Conservation (phyloP, 1,139 yeast species). For the Hanseniaspora sp. region DNA sequence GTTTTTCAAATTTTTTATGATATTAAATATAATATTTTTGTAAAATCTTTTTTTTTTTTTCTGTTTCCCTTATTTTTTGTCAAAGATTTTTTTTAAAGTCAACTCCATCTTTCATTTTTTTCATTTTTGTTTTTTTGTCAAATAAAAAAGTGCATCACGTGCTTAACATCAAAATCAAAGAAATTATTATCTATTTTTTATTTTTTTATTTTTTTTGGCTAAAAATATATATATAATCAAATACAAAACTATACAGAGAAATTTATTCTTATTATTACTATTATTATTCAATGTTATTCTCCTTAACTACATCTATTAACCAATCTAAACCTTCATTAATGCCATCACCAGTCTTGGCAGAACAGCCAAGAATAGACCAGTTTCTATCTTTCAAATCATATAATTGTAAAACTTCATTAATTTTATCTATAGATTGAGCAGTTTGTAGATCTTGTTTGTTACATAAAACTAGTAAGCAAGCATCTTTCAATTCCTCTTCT, state of each 20-base stretch:
- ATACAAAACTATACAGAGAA: too few relatives aligned
- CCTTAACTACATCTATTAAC: conserved; percentile 92
- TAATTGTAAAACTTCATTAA: conserved; percentile 71
- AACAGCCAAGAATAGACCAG: conserved; percentile 95
- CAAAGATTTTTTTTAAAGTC: too few relatives aligned
- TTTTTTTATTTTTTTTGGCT: too few relatives aligned
- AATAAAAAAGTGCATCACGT: too few relatives aligned
- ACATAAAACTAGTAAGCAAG: conserved; percentile 88
- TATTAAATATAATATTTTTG: too few relatives aligned
- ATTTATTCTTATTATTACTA: not conserved
- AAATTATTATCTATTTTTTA: too few relatives aligned
- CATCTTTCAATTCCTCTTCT: conserved; percentile 83
- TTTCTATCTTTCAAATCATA: conserved; percentile 89
- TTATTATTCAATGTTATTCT: conserved; percentile 53
- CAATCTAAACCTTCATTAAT: conserved; percentile 92
- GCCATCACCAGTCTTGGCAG: conserved; percentile 95
- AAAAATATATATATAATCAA: not conserved
- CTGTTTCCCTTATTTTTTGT: too few relatives aligned
- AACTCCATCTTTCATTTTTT: too few relatives aligned
- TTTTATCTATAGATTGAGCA: conserved; percentile 90
- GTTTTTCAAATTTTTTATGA: too few relatives aligned
- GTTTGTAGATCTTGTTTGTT: conserved; percentile 96
- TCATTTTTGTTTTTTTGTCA: too few relatives aligned
- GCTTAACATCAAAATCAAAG: too few relatives aligned
- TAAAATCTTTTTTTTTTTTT: too few relatives aligned